Evolutionary conservation across 352 stramenopile genomes (phyloP).

Genomic region (Aphanomyces stellatus): DNA sequence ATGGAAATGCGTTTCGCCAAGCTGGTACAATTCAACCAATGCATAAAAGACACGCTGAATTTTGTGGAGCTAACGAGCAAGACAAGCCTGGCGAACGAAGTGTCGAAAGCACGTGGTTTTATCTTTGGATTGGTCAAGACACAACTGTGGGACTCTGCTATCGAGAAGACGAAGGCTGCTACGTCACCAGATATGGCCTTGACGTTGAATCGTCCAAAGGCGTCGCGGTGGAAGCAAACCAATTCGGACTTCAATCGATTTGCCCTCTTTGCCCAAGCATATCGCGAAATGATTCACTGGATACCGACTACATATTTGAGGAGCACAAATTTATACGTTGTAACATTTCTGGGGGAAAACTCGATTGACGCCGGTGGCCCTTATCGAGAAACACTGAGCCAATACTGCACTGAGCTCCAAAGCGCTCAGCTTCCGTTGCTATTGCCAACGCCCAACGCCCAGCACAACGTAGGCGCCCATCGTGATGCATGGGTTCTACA

Average conservation of each 20-base stretch:
- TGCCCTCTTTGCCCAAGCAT: conserved; percentile 78
- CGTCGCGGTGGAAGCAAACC: conserved; percentile 48
- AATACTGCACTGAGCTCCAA: conserved; percentile 78
- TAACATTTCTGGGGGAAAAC: conserved; percentile 81
- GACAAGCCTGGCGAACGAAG: background rate
- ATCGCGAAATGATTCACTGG: conserved; percentile 59
- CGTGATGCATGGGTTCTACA: conserved; percentile 88
- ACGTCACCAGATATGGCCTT: conserved; percentile 41
- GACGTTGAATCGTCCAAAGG: conserved; percentile 66
- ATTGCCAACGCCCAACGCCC: conserved; percentile 79
- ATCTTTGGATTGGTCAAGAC: conserved; percentile 72
- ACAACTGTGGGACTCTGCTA: conserved; percentile 53
- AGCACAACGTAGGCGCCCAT: conserved; percentile 81
- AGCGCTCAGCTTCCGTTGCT: conserved; percentile 75
- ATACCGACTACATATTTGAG: conserved; percentile 52
- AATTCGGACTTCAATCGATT: conserved; percentile 53
- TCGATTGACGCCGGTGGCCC: conserved; percentile 78
- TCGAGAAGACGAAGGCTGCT: conserved; percentile 37
- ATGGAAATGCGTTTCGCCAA: conserved; percentile 49
- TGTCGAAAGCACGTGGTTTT: conserved; percentile 22
- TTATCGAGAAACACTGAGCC: conserved; percentile 77
- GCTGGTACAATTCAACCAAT: conserved; percentile 59
- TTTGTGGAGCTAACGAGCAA: conserved; percentile 26
- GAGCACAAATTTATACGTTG: conserved; percentile 66
- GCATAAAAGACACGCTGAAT: conserved; percentile 42